These are phyloP conservation scores for Sesbania bispinosa DNA, from an alignment of 306 rosid species.

Conservation along the genomic window DNA sequence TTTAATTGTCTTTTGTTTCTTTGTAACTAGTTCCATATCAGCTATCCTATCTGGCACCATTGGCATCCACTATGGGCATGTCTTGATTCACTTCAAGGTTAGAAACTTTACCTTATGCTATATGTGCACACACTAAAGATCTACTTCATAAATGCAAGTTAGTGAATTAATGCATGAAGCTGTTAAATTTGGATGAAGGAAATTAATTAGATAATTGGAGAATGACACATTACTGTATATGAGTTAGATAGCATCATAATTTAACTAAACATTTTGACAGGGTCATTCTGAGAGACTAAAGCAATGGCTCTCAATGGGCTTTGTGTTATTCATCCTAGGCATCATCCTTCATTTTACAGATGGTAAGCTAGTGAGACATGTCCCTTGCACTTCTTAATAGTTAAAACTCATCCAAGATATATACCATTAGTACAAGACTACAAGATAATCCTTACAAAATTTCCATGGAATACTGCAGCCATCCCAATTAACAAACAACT, in stretches of 20 bases:
- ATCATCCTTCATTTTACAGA: slow-evolving; percentile 75
- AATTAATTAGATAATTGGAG: no score
- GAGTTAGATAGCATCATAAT: no score
- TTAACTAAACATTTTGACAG: slow-evolving; percentile 48
- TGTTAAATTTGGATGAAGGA: no score
- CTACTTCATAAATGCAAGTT: slow-evolving; percentile 1
- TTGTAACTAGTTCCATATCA: slow-evolving; percentile 61
- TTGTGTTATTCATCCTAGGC: slow-evolving; percentile 55
- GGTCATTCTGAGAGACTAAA: slow-evolving; percentile 73
- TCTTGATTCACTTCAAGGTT: slow-evolving; percentile 88
- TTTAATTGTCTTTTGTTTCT: background rate
- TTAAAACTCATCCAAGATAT: no score
- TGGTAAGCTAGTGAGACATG: slow-evolving; percentile 39
- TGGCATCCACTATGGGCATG: slow-evolving; percentile 87
- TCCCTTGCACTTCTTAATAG: no score
- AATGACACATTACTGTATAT: no score
- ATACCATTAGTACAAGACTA: no score
- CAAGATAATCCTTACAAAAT: no score
- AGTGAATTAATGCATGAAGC: background rate
- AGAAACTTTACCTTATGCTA: background rate
- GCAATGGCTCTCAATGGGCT: slow-evolving; percentile 76
- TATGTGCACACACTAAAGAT: background rate
- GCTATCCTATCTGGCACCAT: slow-evolving; percentile 75
- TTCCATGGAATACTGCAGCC: slow-evolving; percentile 44
- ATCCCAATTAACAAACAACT: slow-evolving; percentile 88